Percentiles rank a stretch among this genome's conserved stretches.
phyloP scores from a whole-genome alignment of 257 asterid species.

The Solanum acaule region DNA sequence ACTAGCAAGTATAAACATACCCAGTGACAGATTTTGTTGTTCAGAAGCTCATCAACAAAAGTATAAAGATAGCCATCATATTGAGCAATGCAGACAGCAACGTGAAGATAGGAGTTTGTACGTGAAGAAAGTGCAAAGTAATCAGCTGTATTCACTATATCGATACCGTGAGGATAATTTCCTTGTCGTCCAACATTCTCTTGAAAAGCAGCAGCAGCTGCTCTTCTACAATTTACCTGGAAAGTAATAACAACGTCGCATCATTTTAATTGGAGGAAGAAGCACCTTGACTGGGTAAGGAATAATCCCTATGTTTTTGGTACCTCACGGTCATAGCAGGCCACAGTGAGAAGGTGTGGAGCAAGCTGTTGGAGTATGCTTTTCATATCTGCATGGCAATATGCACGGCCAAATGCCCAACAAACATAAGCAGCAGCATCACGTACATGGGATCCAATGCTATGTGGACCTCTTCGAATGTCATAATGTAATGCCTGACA shows the following conservation, averaged over 20 bases:
- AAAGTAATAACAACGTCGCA: conserved; percentile 19
- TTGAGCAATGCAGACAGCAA: conserved; percentile 76
- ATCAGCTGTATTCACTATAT: conserved; percentile 85
- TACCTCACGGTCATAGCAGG: conserved; percentile 99
- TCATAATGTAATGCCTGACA: conserved; percentile 91
- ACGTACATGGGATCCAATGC: conserved; percentile 99
- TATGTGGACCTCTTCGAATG: conserved; percentile 97
- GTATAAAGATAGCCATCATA: conserved; percentile 77
- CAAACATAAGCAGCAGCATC: conserved; percentile 99
- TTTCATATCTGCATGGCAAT: conserved; percentile 73
- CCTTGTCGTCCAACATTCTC: conserved; percentile 99
- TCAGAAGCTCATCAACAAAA: conserved; percentile 74
- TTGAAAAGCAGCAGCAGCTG: conserved; percentile 99
- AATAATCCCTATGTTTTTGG: background rate
- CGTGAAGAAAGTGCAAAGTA: conserved; percentile 96
- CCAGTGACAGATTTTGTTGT: conserved; percentile 91
- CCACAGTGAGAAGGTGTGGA: conserved; percentile 83
- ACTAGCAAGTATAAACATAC: conserved; percentile 39
- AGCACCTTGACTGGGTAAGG: background rate
- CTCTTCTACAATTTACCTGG: conserved; percentile 99
- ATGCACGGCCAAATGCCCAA: conserved; percentile 99
- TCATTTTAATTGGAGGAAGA: conserved; percentile 11
- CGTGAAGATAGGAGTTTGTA: conserved; percentile 72
- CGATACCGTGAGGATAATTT: conserved; percentile 80
- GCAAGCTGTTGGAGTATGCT: conserved; percentile 71